Evolutionary conservation across 2,329 filamentous ascomycete species (phyloP).

Genomic region (Lachnellula willkommii): DNA sequence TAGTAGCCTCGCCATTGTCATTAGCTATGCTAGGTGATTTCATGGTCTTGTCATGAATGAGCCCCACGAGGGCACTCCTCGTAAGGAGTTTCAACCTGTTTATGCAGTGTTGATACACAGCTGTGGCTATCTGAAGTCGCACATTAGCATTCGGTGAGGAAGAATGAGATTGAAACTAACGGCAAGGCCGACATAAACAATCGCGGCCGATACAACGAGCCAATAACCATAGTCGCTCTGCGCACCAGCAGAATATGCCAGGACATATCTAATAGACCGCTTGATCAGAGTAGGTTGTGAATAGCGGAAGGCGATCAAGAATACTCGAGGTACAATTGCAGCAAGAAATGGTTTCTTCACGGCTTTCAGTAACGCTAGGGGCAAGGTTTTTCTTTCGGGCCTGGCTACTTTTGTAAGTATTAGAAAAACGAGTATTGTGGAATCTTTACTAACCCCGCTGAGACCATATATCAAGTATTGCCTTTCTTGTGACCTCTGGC

Average conservation of each 20-base stretch:
- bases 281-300: conserved; percentile 39
- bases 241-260: background rate
- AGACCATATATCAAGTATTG: conserved; percentile 14
- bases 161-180: conserved; percentile 25
- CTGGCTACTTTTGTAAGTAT: conserved; percentile 11
- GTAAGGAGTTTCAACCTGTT: conserved; percentile 33
- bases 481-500: conserved; percentile 11
- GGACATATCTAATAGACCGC: conserved; percentile 33
- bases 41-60: conserved; percentile 35
- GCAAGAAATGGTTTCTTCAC: conserved; percentile 29
- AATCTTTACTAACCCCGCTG: conserved; percentile 13
- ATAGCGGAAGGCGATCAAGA: conserved; percentile 37
- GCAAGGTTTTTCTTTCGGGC: conserved; percentile 29
- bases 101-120: conserved; percentile 30
- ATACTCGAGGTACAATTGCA: conserved; percentile 34
- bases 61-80: conserved; percentile 33
- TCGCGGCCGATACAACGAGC: conserved; percentile 31
- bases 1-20: conserved; percentile 33
- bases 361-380: conserved; percentile 29
- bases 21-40: conserved; percentile 21
- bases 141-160: background rate
- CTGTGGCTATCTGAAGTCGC: conserved; percentile 29
- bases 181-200: conserved; percentile 36
- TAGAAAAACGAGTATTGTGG: background rate
- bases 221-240: conserved; percentile 21